Base-by-base conservation (phyloP, 2,329 filamentous ascomycete species). In the Colletotrichum magnum region DNA sequence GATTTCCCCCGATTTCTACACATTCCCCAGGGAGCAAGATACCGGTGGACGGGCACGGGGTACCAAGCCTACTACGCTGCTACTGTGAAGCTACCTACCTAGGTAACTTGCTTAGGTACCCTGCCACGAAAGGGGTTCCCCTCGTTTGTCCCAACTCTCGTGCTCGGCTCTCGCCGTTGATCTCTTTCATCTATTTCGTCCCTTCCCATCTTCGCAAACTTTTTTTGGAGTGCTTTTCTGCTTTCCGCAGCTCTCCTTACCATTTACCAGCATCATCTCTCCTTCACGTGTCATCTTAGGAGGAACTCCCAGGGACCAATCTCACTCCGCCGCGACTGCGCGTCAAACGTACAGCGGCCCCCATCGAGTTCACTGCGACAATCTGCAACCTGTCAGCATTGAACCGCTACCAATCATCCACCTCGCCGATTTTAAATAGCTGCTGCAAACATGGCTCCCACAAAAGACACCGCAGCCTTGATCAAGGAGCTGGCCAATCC, bases 401-500 rank as follows among this genome's bases (percentile, higher is more conserved):
- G 47, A 45, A 57, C 56, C 6, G 56, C 32, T 57, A 15, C 18
- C 39, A 21, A 57, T 48, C 50, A 54, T 32, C 24, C 24, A 45
- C 32, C 61, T 47, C 12, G 45, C 54, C n/a, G 32, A 39, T 5
- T 54, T 9, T 43, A 47, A n/a, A 47, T 45, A 52, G 51, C 26
- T 36, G 43, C 57, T 36, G 45, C 58, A 39, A 74, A 64, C 70
- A 80, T 82, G 79, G 73, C 79, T 64, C 75, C 70, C 47, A 28
- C 75, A 70, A 74, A 73, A 61, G 76, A 80, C 72, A 73, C 76
- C 51, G 71, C 77, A 63, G 82, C 84, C 48, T 80, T 81, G 72
- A 82, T 86, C 74, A 78, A 82, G 72, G 88, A 91, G 78, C 81
- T 93, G 56, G 80, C 85, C 53, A 77, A 80, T 61, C 86, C 89